phyloP scores from a whole-genome alignment of 306 rosid species.

The Trifolium pratense region DNA sequence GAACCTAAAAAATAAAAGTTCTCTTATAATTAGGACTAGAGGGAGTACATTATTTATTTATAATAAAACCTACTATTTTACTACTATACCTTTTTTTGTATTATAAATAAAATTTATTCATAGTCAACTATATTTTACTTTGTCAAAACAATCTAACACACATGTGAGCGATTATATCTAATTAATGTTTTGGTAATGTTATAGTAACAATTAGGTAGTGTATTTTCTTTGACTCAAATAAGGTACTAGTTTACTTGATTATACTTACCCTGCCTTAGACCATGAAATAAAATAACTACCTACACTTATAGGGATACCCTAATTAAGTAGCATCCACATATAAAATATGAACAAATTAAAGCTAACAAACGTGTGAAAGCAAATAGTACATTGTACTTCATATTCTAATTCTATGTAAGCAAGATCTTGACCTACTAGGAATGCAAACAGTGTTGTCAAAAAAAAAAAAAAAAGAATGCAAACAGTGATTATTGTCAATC shows the following conservation, averaged over 20 bases:
- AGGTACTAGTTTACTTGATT: neutral
- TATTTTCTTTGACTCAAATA: neutral
- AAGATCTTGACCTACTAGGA: slow-evolving; percentile 53
- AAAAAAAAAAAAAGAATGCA: slow-evolving; percentile 8
- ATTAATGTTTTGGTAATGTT: too few species aligned
- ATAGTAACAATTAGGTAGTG: neutral
- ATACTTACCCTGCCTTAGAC: neutral
- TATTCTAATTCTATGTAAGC: slow-evolving; percentile 37
- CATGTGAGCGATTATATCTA: too few species aligned
- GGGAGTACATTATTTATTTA: too few species aligned
- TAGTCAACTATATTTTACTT: too few species aligned
- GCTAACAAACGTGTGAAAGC: slow-evolving; percentile 45
- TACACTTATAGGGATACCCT: slow-evolving; percentile 34
- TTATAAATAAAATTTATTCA: too few species aligned
- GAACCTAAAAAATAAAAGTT: too few species aligned
- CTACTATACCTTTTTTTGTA: too few species aligned
- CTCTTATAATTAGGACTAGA: too few species aligned
- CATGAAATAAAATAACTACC: slow-evolving; percentile 28
- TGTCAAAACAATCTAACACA: too few species aligned
- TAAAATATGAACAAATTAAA: slow-evolving; percentile 27
- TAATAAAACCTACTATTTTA: too few species aligned
- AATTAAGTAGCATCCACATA: slow-evolving; percentile 27
- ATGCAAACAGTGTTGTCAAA: slow-evolving; percentile 31
- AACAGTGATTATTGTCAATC: slow-evolving; percentile 42
- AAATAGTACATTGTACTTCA: slow-evolving; percentile 40